Base-by-base conservation (phyloP, 1,284 basidiomycete genomes). In the Ceratobasidium sp. region DNA sequence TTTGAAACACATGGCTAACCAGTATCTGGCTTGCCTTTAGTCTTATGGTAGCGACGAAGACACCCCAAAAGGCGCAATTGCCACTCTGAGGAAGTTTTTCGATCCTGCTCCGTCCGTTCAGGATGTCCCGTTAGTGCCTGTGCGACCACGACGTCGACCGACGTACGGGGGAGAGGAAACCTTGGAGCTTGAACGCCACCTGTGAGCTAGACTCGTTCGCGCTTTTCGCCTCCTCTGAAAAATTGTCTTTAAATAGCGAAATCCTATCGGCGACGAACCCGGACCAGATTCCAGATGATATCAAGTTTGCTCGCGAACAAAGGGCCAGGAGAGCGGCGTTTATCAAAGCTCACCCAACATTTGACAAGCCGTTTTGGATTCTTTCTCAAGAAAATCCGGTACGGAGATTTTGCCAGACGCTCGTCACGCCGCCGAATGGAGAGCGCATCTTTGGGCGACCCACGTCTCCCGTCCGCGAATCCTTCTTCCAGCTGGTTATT, bases 361-460 rank as follows among this genome's bases (percentile, higher is more conserved):
- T 93, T 79, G 97, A 98, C 83, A 92, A 91, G 79, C 90, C 93
- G 0, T 92, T 98, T 78, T 98, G 94, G 91, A 77, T 98, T 9
- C 92, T 98, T 81, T 89, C 91, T 2, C 95, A 98, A 82, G 88
- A 88, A 78, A 96, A 92, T 78, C 82, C 83, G 2, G 62, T 98
- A 53, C 91, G 97, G 0, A 87, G 85, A 66, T 81, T 91, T 74
- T 98, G 94, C 81, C 97, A 99, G 83, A 89, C 88, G 74, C 81
- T 98, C 39, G 94, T 97, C 6, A 88, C 89, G 16, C 93, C 96
- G 0, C 88, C 94, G 0, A 88, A 91, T 77, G 95, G 95, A 34
- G 90, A 95, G 74, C 91, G 96, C 0, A 92, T 98, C 73, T 92
- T 91, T 79, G 94, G 94, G 27, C 84, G 84, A 1, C 87, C 87